Conservation (phyloP, 1,284 basidiomycete genomes). For the Hemileia vastatrix region DNA sequence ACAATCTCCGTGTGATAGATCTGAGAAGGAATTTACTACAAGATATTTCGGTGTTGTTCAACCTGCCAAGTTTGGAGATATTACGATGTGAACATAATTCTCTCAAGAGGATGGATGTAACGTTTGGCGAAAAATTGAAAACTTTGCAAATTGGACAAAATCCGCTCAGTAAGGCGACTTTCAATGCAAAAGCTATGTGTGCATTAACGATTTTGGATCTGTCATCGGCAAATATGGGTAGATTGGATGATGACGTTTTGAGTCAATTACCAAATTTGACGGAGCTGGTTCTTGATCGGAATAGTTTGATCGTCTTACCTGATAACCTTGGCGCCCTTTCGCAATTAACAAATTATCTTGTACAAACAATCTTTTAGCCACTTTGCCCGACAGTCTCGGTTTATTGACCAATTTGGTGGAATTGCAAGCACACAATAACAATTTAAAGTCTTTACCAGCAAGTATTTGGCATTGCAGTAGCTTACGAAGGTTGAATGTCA, state of each 20-base stretch:
- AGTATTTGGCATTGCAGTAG: constrained; percentile 74
- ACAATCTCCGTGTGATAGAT: constrained; percentile 63
- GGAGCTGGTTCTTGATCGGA: constrained; percentile 66
- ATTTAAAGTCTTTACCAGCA: constrained; percentile 63
- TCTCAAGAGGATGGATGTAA: constrained; percentile 68
- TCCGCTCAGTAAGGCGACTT: constrained; percentile 56
- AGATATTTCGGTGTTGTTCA: constrained; percentile 60
- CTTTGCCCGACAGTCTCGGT: constrained; percentile 71
- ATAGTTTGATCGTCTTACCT: constrained; percentile 75
- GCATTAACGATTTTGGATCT: constrained; percentile 76
- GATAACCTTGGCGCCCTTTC: constrained; percentile 65
- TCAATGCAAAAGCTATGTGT: no score
- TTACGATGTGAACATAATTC: constrained; percentile 71
- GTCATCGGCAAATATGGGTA: constrained; percentile 78
- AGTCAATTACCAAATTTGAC: constrained; percentile 62
- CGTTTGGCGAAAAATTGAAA: no score
- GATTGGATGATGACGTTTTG: constrained; percentile 63
- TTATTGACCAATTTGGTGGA: constrained; percentile 62
- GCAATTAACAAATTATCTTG: constrained; percentile 62
- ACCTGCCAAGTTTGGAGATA: constrained; percentile 58
- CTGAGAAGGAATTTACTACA: constrained; percentile 70
- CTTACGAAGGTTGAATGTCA: constrained; percentile 67
- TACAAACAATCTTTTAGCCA: constrained; percentile 75
- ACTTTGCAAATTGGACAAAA: constrained; percentile 50
- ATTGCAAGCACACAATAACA: constrained; percentile 85